Evolutionary conservation across 306 rosid genomes (phyloP).

Genomic region (Prunus campanulata): DNA sequence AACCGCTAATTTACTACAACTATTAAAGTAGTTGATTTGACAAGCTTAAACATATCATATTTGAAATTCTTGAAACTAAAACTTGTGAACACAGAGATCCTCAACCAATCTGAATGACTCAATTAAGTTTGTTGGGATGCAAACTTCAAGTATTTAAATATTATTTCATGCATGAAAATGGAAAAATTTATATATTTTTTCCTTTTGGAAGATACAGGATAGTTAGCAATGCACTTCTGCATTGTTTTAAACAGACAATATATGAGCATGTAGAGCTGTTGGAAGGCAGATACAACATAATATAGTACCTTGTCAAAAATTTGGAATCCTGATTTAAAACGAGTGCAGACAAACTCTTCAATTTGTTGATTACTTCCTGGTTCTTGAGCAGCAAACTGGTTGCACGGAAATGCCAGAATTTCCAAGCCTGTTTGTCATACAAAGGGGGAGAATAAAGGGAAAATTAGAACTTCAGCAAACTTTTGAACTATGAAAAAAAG

Average conservation of each 20-base stretch:
- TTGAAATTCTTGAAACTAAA: background rate
- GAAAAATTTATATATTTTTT: no score
- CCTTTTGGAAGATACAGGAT: background rate
- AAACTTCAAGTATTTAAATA: no score
- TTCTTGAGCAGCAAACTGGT: constrained; percentile 79
- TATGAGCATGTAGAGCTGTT: background rate
- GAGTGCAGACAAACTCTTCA: constrained; percentile 45
- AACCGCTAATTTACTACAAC: background rate
- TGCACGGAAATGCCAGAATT: constrained; percentile 85
- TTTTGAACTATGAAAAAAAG: background rate
- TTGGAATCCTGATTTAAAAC: constrained; percentile 17
- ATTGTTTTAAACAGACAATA: background rate
- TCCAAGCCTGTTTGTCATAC: constrained; percentile 50
- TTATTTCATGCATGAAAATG: no score
- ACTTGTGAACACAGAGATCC: background rate
- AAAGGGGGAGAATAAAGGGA: background rate
- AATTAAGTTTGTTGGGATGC: background rate
- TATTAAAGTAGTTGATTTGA: background rate
- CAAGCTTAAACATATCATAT: background rate
- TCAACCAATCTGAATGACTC: background rate
- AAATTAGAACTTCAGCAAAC: background rate
- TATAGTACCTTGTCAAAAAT: constrained; percentile 19
- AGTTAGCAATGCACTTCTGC: background rate
- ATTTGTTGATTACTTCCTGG: constrained; percentile 84
- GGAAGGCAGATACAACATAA: constrained; percentile 9